These are phyloP conservation scores for Apophysomyces ossiformis DNA, from an alignment of 371 early-diverging fungal genomes.

Conservation along the genomic window DNA sequence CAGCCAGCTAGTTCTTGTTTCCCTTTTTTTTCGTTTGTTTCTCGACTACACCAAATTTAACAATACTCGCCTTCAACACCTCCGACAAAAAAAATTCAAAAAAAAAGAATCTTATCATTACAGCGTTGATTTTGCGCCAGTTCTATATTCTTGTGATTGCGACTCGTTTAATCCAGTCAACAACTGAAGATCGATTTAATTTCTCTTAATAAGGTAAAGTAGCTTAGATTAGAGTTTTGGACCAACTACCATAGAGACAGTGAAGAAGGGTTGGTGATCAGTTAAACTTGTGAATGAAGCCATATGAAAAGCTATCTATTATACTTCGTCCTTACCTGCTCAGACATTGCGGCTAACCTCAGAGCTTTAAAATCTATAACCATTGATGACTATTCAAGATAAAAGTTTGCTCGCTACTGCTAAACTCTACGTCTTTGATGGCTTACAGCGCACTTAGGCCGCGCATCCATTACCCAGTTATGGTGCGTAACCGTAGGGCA, in stretches of 20 bases:
- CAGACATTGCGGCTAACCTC: not conserved
- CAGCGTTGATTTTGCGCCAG: not conserved
- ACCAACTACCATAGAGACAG: not conserved
- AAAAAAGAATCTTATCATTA: not conserved
- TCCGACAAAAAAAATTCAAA: not conserved
- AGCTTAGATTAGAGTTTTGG: not conserved
- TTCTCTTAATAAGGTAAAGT: slow-evolving; percentile 10
- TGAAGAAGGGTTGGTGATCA: not conserved
- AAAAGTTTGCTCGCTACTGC: too few relatives aligned
- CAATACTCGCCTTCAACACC: slow-evolving; percentile 12
- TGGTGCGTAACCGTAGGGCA: too few relatives aligned
- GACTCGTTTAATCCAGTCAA: slow-evolving; percentile 8
- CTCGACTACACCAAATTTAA: slow-evolving; percentile 11
- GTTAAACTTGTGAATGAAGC: slow-evolving; percentile 5
- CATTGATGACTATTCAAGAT: not conserved
- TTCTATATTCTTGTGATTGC: slow-evolving; percentile 1
- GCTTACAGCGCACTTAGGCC: too few relatives aligned
- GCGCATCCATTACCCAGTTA: too few relatives aligned
- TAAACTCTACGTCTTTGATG: too few relatives aligned
- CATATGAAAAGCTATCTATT: not conserved
- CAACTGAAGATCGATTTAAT: slow-evolving; percentile 10
- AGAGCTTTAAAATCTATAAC: not conserved
- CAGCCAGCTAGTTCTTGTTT: slow-evolving; percentile 12
- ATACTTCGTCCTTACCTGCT: not conserved
- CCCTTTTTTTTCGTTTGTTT: slow-evolving; percentile 11